Percentiles rank a stretch among this genome's conserved stretches.
Evolutionary conservation across 1,284 basidiomycete genomes (phyloP).

Genomic region (Trichosporon coremiiforme): DNA sequence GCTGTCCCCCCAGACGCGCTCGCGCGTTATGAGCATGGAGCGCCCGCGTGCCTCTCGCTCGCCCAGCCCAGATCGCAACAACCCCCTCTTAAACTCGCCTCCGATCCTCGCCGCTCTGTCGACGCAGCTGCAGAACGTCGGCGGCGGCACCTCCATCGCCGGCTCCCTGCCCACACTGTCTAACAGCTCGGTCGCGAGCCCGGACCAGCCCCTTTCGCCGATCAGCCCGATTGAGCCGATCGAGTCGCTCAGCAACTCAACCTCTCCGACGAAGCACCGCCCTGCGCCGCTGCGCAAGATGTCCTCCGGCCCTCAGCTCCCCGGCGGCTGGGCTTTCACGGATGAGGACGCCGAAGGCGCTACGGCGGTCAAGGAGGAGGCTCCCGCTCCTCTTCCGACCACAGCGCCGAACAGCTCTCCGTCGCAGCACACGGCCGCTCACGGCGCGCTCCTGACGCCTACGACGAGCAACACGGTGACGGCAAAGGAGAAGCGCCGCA

Average conservation of each 20-base stretch:
- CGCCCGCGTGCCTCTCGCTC: slow-evolving; percentile 25
- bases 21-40: slow-evolving; percentile 26
- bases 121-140: slow-evolving; percentile 14
- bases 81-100: slow-evolving; percentile 18
- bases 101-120: slow-evolving; percentile 13
- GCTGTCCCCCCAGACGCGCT: slow-evolving; percentile 35
- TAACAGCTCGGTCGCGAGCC: slow-evolving; percentile 20
- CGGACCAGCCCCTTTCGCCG: slow-evolving; percentile 28
- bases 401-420: not conserved
- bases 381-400: not conserved
- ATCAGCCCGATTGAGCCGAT: slow-evolving; percentile 18
- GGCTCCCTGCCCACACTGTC: slow-evolving; percentile 19
- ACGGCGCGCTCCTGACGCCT: slow-evolving; percentile 62
- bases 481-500: slow-evolving; percentile 59
- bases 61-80: slow-evolving; percentile 26
- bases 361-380: slow-evolving; percentile 18
- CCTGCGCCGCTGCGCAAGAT: slow-evolving; percentile 43
- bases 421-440: slow-evolving; percentile 43
- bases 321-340: slow-evolving; percentile 49
- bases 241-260: not conserved
- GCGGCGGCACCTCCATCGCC: slow-evolving; percentile 12
- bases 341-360: slow-evolving; percentile 27
- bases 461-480: slow-evolving; percentile 30
- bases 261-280: slow-evolving; percentile 28
- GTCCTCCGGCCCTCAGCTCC: slow-evolving; percentile 46